These are phyloP conservation scores for Cenchrus fungigraminus DNA, from an alignment of 176 grass and related monocot species.

Conservation along the genomic window DNA sequence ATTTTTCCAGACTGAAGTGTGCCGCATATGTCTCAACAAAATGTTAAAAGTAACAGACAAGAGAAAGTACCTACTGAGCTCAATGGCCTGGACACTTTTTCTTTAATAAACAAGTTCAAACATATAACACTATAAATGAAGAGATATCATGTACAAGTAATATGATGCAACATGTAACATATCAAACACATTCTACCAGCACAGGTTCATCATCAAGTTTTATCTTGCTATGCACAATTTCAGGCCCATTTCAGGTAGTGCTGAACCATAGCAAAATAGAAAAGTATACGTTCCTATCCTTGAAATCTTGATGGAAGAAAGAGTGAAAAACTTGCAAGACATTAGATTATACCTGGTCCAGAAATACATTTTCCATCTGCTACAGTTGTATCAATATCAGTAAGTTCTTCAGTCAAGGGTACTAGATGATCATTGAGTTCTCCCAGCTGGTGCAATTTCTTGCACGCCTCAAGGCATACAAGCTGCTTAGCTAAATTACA, in stretches of 20 bases:
- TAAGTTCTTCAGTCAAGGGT: conserved; percentile 58
- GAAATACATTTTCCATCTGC: conserved; percentile 42
- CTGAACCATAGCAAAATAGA: conserved; percentile 18
- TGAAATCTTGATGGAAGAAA: conserved; percentile 36
- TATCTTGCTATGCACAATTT: background rate
- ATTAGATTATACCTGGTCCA: conserved; percentile 66
- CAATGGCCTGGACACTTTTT: conserved; percentile 22
- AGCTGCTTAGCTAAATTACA: conserved; percentile 78
- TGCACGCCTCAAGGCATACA: conserved; percentile 88
- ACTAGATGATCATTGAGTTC: conserved; percentile 75
- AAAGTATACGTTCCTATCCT: background rate
- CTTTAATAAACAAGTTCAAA: conserved; percentile 31
- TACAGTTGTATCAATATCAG: conserved; percentile 29
- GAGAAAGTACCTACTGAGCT: conserved; percentile 23
- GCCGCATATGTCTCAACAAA: conserved; percentile 21
- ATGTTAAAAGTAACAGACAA: conserved; percentile 25
- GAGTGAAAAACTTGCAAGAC: conserved; percentile 11
- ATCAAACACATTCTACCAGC: conserved; percentile 26
- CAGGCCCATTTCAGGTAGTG: conserved; percentile 15
- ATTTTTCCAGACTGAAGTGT: conserved; percentile 31
- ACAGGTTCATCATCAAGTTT: conserved; percentile 14
- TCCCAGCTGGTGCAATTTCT: conserved; percentile 83
- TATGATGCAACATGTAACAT: conserved; percentile 31
- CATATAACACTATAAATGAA: background rate
- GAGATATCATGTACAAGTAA: conserved; percentile 14